phyloP scores from a whole-genome alignment of 768 basidiomycete genomes.

The Serendipita sp. region DNA sequence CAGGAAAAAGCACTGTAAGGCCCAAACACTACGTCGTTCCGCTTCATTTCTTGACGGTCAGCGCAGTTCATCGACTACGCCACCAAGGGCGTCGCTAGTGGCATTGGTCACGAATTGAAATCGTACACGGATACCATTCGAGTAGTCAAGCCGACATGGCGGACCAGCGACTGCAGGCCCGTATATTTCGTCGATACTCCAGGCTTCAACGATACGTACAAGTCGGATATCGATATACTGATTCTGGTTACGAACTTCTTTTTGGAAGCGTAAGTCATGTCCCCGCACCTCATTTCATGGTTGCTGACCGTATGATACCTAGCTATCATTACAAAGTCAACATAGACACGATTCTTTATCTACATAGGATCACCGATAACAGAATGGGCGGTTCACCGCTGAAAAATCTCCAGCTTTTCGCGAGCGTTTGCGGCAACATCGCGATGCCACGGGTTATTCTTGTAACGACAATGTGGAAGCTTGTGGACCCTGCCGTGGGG shows the following conservation, averaged over 20 bases:
- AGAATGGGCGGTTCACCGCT: constrained; percentile 23
- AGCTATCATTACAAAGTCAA: constrained; percentile 18
- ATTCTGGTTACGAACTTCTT: constrained; percentile 12
- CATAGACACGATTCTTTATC: constrained; percentile 25
- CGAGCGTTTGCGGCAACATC: constrained; percentile 35
- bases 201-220: constrained; percentile 17
- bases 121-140: neutral
- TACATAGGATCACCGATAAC: constrained; percentile 28
- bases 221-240: constrained; percentile 16
- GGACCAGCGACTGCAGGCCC: neutral
- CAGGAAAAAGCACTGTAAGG: neutral
- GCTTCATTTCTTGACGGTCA: neutral
- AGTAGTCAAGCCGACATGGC: neutral
- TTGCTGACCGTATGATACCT: neutral
- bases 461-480: constrained; percentile 40
- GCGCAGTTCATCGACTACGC: neutral
- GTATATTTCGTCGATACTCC: constrained; percentile 17
- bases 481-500: constrained; percentile 19
- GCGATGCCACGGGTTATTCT: constrained; percentile 36
- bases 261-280: neutral
- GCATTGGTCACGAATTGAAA: neutral
- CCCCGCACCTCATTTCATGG: constrained; percentile 3
- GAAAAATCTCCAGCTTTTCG: constrained; percentile 36
- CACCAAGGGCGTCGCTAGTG: neutral
- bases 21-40: neutral